phyloP scores from a whole-genome alignment of 2,329 filamentous ascomycete species.

The Neopestalotiopsis clavispora region DNA sequence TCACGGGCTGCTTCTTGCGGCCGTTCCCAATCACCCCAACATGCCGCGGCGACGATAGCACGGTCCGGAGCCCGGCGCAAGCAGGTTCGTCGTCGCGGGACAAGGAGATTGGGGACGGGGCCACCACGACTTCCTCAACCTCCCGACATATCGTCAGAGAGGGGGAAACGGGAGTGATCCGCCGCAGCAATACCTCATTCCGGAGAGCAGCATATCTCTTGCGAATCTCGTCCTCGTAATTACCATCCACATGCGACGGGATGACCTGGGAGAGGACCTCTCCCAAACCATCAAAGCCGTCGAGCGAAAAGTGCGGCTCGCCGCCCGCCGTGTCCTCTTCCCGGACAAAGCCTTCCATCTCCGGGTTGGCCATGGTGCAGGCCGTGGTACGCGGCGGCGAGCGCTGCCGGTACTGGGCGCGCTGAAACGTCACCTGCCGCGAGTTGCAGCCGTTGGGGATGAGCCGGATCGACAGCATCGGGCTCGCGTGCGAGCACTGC shows the following conservation, averaged over 20 bases:
- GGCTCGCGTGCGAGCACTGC: not conserved
- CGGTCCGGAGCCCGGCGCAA: not conserved
- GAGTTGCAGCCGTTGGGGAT: conserved; percentile 8
- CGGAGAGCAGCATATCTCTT: not conserved
- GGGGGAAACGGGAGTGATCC: not conserved
- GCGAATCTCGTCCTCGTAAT: conserved; percentile 1
- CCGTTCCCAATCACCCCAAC: conserved; percentile 4
- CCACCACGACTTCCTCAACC: not conserved
- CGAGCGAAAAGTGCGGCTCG: not conserved
- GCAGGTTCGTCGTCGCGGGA: too few species aligned
- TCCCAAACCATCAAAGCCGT: not conserved
- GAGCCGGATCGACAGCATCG: not conserved
- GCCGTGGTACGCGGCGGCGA: not conserved
- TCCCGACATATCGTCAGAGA: not conserved
- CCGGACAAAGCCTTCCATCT: conserved; percentile 5
- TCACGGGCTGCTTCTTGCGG: not conserved
- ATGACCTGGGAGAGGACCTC: not conserved
- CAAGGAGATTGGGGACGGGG: too few species aligned
- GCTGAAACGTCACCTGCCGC: not conserved
- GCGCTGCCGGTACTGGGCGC: not conserved
- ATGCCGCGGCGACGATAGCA: not conserved
- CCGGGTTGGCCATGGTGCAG: not conserved
- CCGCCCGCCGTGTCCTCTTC: conserved; percentile 15
- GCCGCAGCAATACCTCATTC: not conserved
- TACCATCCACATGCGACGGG: not conserved